These are phyloP conservation scores for Kurtzmaniella quercitrusa DNA, from an alignment of 1,139 yeast species.

Conservation along the genomic window DNA sequence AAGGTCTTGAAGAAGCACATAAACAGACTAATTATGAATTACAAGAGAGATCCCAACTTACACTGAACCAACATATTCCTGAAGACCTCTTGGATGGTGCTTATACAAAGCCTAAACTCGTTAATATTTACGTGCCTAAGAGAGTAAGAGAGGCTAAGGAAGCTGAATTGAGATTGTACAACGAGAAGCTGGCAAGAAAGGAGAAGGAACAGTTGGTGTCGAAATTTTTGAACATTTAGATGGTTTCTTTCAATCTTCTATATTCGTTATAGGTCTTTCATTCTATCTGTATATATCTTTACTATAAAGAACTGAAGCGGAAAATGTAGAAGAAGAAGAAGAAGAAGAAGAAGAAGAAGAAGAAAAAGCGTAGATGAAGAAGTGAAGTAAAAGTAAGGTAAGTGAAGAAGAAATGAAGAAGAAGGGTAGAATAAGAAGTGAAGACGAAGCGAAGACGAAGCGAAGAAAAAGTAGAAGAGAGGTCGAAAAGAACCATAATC, in stretches of 20 bases:
- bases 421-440: too few species aligned
- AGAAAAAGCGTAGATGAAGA: too few species aligned
- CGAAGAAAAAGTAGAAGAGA: too few species aligned
- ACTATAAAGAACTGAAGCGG: slow-evolving; percentile 9
- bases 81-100: slow-evolving; percentile 79
- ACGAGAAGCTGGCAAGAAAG: slow-evolving; percentile 18
- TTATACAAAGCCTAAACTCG: slow-evolving; percentile 64
- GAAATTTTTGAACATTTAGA: slow-evolving; percentile 18
- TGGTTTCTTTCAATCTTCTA: not conserved
- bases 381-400: too few species aligned
- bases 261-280: not conserved
- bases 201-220: slow-evolving; percentile 30
- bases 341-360: slow-evolving; percentile 10
- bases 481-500: too few species aligned
- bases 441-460: too few species aligned
- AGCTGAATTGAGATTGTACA: slow-evolving; percentile 29
- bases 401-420: too few species aligned
- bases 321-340: slow-evolving; percentile 12
- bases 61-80: slow-evolving; percentile 49
- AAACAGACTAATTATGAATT: slow-evolving; percentile 17
- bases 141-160: slow-evolving; percentile 39
- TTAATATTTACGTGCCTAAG: slow-evolving; percentile 68
- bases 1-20: slow-evolving; percentile 20
- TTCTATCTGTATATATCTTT: not conserved
- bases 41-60: slow-evolving; percentile 16